These are phyloP conservation scores for Beauveria bassiana DNA, from an alignment of 2,329 filamentous ascomycete genomes.

Conservation along the genomic window DNA sequence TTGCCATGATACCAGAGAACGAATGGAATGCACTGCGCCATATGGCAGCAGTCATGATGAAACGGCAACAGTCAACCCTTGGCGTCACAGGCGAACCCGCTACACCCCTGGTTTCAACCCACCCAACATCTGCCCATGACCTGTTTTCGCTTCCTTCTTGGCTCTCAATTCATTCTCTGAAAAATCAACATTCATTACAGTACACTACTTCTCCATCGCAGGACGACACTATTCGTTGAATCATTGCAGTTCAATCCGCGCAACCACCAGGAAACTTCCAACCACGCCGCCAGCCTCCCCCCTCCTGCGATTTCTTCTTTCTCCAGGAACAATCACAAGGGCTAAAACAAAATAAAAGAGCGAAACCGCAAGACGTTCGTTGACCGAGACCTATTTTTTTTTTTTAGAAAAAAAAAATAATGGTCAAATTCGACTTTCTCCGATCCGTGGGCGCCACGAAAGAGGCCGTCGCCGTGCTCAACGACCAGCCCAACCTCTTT, in stretches of 20 bases:
- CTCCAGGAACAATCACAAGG: too few relatives aligned
- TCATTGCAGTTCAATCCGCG: background rate
- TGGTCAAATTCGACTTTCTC: slow-evolving; percentile 52
- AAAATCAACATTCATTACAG: background rate
- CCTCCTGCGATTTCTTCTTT: too few relatives aligned
- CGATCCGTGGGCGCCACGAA: slow-evolving; percentile 48
- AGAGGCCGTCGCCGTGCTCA: slow-evolving; percentile 50
- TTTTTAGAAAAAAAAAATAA: slow-evolving; percentile 17
- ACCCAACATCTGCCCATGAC: slow-evolving; percentile 9
- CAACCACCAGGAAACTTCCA: background rate
- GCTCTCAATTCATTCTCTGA: background rate
- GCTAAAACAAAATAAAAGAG: too few relatives aligned
- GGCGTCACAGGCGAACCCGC: slow-evolving; percentile 10
- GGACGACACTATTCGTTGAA: background rate
- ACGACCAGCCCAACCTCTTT: slow-evolving; percentile 54
- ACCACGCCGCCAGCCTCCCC: too few relatives aligned
- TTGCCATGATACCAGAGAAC: background rate
- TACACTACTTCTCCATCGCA: background rate
- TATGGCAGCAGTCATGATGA: background rate
- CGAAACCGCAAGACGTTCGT: background rate
- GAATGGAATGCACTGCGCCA: background rate
- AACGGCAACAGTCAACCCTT: slow-evolving; percentile 1
- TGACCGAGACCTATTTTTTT: background rate
- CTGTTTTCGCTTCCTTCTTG: background rate
- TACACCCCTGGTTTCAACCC: slow-evolving; percentile 14